These are phyloP conservation scores for Hyphopichia wangnamkhiaoensis DNA, from an alignment of 1,139 yeast species.

Conservation along the genomic window DNA sequence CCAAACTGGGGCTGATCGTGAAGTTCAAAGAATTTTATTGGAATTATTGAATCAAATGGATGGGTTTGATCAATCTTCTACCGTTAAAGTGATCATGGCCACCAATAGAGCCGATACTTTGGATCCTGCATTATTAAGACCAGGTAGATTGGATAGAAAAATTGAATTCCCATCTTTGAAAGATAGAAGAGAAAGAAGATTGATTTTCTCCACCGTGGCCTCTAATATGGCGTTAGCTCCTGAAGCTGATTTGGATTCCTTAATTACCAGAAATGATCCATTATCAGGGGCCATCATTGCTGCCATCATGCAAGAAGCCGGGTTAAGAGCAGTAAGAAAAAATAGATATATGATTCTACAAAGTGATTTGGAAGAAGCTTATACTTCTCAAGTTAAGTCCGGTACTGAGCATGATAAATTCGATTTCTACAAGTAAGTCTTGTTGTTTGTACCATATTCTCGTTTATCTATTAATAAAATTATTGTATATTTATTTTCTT, in stretches of 20 bases:
- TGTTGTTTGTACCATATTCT: conserved; percentile 3
- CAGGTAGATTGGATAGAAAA: conserved; percentile 97
- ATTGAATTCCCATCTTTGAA: conserved; percentile 95
- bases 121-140: conserved; percentile 96
- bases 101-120: conserved; percentile 97
- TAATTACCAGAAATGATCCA: conserved; percentile 94
- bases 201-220: conserved; percentile 95
- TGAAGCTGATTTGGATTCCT: conserved; percentile 92
- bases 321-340: conserved; percentile 96
- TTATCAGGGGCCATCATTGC: conserved; percentile 97
- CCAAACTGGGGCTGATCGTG: conserved; percentile 99
- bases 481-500: conserved; percentile 1
- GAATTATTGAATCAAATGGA: conserved; percentile 98
- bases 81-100: conserved; percentile 98
- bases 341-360: conserved; percentile 95
- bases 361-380: conserved; percentile 96
- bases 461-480: not conserved
- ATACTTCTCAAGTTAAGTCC: conserved; percentile 92
- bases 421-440: conserved; percentile 90
- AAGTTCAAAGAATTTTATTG: conserved; percentile 95
- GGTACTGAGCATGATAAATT: conserved; percentile 96
- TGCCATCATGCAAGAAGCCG: conserved; percentile 99
- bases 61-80: conserved; percentile 94
- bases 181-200: conserved; percentile 96
- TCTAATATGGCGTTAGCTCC: conserved; percentile 97